Percentiles rank a stretch among this genome's conserved stretches.
phyloP scores from a whole-genome alignment of 2,329 filamentous ascomycete genomes.

The Verticillium dahliae region DNA sequence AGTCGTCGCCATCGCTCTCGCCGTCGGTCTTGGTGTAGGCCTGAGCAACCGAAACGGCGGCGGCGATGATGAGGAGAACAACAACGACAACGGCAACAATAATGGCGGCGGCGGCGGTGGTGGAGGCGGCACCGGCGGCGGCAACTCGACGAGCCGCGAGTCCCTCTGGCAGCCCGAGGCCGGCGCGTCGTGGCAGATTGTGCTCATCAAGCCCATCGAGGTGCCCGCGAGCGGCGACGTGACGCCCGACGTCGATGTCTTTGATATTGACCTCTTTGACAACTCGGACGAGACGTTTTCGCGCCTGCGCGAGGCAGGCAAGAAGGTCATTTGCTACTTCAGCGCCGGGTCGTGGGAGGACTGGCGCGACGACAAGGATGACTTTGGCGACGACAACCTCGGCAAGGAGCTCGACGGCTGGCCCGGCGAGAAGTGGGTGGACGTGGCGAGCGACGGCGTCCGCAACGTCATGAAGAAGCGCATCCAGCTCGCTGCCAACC shows the following conservation, averaged over 20 bases:
- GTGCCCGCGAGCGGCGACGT: slow-evolving; percentile 31
- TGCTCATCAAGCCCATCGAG: slow-evolving; percentile 37
- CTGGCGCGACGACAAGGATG: slow-evolving; percentile 48
- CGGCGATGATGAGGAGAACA: slow-evolving; percentile 8
- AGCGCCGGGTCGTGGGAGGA: slow-evolving; percentile 64
- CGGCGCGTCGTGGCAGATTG: slow-evolving; percentile 55
- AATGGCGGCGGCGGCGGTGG: slow-evolving; percentile 15
- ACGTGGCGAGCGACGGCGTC: slow-evolving; percentile 51
- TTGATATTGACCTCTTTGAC: slow-evolving; percentile 49
- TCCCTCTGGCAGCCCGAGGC: slow-evolving; percentile 45
- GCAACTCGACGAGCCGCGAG: slow-evolving; percentile 12
- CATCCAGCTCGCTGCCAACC: slow-evolving; percentile 50
- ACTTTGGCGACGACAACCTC: slow-evolving; percentile 49
- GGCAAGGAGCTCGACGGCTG: slow-evolving; percentile 56
- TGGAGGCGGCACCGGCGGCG: slow-evolving; percentile 13
- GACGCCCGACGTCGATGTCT: slow-evolving; percentile 42
- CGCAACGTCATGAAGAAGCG: slow-evolving; percentile 56
- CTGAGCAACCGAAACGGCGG: slow-evolving; percentile 28
- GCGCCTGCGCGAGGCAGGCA: slow-evolving; percentile 48
- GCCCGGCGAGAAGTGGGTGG: slow-evolving; percentile 62
- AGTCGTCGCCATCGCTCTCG: slow-evolving; percentile 32
- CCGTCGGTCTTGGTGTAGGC: slow-evolving; percentile 50
- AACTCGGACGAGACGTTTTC: slow-evolving; percentile 36
- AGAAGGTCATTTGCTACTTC: slow-evolving; percentile 70
- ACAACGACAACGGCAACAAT: slow-evolving; percentile 13